phyloP scores from a whole-genome alignment of 2,329 filamentous ascomycete genomes.

The Fusarium equiseti region DNA sequence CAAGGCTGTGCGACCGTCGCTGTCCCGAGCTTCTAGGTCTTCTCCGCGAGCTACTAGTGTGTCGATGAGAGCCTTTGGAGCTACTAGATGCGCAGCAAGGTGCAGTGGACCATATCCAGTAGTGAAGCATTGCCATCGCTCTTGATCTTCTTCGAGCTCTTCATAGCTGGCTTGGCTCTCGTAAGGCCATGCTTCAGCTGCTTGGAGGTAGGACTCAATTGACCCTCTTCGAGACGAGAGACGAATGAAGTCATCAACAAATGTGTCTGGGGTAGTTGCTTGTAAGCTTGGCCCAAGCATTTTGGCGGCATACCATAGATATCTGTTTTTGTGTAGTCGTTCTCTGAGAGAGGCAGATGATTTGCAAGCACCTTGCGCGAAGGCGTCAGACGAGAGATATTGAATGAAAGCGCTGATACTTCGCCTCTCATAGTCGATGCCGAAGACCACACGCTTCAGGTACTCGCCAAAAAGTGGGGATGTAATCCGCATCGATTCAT shows the following conservation, averaged over 20 bases:
- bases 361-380: not conserved
- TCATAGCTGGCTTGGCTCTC: not conserved
- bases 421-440: not conserved
- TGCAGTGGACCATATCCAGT: slow-evolving; percentile 2
- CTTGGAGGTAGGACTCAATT: slow-evolving; percentile 16
- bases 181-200: slow-evolving; percentile 7
- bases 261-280: not conserved
- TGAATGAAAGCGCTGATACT: not conserved
- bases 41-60: not conserved
- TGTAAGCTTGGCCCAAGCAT: not conserved
- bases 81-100: slow-evolving; percentile 10
- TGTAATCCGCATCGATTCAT: not conserved
- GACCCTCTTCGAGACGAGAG: not conserved
- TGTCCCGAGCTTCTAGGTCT: not conserved
- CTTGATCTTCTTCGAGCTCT: not conserved
- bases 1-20: not conserved
- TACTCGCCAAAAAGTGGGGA: not conserved
- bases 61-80: not conserved
- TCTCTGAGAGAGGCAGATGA: slow-evolving; percentile 4
- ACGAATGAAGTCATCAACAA: not conserved
- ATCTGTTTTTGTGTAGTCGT: not conserved
- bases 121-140: slow-evolving; percentile 8
- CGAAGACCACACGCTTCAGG: not conserved
- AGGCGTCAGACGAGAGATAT: not conserved
- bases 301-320: slow-evolving; percentile 13